Percentiles rank a stretch among this genome's conserved stretches.
phyloP scores from a whole-genome alignment of 306 rosid genomes.

The Medicago lupulina region DNA sequence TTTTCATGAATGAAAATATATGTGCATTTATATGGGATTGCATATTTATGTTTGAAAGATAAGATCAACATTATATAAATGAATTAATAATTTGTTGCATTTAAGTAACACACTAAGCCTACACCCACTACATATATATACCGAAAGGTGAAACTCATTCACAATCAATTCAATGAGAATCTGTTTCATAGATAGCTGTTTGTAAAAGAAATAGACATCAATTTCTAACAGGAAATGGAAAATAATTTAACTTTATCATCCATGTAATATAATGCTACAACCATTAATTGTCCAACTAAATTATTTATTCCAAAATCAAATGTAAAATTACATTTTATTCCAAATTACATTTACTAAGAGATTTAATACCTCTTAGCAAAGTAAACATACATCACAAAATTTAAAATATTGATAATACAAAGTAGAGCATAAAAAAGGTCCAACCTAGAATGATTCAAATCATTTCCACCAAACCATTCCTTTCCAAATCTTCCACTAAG shows the following conservation, averaged over 20 bases:
- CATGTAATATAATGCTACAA: background rate
- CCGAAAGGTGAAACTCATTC: background rate
- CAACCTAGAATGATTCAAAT: slow-evolving; percentile 46
- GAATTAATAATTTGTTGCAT: too few relatives aligned
- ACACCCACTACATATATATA: too few relatives aligned
- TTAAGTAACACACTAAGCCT: too few relatives aligned
- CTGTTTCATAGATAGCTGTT: background rate
- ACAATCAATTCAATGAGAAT: background rate
- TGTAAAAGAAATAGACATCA: too few relatives aligned
- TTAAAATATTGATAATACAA: slow-evolving; percentile 42
- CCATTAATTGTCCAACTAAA: background rate
- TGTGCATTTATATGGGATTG: too few relatives aligned
- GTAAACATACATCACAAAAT: slow-evolving; percentile 42
- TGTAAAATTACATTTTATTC: too few relatives aligned
- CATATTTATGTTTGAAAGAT: too few relatives aligned
- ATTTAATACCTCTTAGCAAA: slow-evolving; percentile 50
- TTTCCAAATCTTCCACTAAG: slow-evolving; percentile 41
- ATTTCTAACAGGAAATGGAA: background rate
- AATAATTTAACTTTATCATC: background rate
- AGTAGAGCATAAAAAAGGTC: slow-evolving; percentile 55
- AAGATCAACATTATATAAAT: too few relatives aligned
- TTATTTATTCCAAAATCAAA: background rate
- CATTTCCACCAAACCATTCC: slow-evolving; percentile 50
- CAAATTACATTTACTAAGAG: slow-evolving; percentile 3
- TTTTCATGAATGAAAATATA: too few relatives aligned